A percentile compares a stretch with the other conserved stretches of the same genome.
These are phyloP conservation scores for Epichloe bromicola DNA, from an alignment of 2,329 filamentous ascomycete species.

Conservation along the genomic window DNA sequence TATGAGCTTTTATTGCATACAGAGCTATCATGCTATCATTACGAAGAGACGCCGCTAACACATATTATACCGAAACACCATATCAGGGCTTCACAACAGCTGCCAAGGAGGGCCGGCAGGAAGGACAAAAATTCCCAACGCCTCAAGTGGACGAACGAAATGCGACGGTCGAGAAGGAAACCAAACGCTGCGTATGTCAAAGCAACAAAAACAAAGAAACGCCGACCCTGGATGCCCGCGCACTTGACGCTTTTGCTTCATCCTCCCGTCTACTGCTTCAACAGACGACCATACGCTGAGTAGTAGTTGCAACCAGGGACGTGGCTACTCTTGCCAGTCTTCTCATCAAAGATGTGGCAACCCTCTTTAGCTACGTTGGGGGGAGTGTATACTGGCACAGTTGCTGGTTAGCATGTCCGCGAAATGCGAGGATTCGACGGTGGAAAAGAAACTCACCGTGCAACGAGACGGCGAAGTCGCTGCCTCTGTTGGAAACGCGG, in stretches of 20 bases:
- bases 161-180: neutral
- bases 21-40: conserved; percentile 8
- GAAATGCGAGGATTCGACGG: conserved; percentile 7
- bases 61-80: neutral
- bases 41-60: conserved; percentile 1
- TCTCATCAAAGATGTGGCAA: conserved; percentile 68
- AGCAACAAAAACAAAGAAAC: neutral
- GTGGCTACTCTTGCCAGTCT: conserved; percentile 61
- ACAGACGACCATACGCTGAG: conserved; percentile 44
- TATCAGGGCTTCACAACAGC: neutral
- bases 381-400: conserved; percentile 58
- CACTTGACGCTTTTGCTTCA: neutral
- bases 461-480: conserved; percentile 69
- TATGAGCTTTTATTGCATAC: conserved; percentile 11
- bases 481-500: conserved; percentile 62
- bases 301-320: conserved; percentile 60
- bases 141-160: neutral
- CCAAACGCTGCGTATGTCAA: conserved; percentile 5
- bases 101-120: neutral
- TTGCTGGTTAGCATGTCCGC: conserved; percentile 18
- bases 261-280: conserved; percentile 23
- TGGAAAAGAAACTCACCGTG: conserved; percentile 42
- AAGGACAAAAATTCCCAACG: neutral
- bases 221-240: neutral
- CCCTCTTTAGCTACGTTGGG: conserved; percentile 77